Evolutionary conservation across 2,329 filamentous ascomycete genomes (phyloP).

Genomic region (Coccinonectria pachysandricola): DNA sequence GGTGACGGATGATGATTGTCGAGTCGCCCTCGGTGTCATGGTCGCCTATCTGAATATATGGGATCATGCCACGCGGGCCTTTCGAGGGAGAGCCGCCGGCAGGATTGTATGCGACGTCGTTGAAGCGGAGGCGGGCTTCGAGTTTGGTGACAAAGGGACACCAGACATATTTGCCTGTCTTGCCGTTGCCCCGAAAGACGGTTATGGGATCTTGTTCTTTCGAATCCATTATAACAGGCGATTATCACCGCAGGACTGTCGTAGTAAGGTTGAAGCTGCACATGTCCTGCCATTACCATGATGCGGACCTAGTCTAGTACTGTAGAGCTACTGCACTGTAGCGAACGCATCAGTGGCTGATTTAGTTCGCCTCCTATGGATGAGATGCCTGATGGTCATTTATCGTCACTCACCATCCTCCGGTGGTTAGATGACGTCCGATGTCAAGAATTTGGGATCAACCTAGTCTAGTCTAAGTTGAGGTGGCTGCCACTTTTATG

Average conservation of each 20-base stretch:
- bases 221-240: constrained; percentile 1
- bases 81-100: constrained; percentile 32
- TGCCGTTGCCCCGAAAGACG: constrained; percentile 40
- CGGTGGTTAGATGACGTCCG: no score
- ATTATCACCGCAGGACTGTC: not conserved
- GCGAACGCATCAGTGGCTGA: no score
- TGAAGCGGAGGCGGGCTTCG: constrained; percentile 49
- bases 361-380: no score
- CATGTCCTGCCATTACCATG: no score
- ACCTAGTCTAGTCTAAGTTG: no score
- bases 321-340: no score
- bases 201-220: constrained; percentile 7
- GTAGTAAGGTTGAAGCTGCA: no score
- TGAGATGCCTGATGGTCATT: no score
- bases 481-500: no score
- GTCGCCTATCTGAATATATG: constrained; percentile 37
- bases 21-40: constrained; percentile 37
- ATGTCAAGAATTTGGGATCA: no score
- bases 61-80: constrained; percentile 49
- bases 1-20: constrained; percentile 38
- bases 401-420: no score
- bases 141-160: constrained; percentile 54
- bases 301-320: no score
- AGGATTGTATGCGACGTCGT: constrained; percentile 33
- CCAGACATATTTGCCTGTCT: constrained; percentile 35